Percentiles rank a stretch among this genome's conserved stretches.
These are phyloP conservation scores for Plantago ovata DNA, from an alignment of 257 asterid genomes.

Conservation along the genomic window DNA sequence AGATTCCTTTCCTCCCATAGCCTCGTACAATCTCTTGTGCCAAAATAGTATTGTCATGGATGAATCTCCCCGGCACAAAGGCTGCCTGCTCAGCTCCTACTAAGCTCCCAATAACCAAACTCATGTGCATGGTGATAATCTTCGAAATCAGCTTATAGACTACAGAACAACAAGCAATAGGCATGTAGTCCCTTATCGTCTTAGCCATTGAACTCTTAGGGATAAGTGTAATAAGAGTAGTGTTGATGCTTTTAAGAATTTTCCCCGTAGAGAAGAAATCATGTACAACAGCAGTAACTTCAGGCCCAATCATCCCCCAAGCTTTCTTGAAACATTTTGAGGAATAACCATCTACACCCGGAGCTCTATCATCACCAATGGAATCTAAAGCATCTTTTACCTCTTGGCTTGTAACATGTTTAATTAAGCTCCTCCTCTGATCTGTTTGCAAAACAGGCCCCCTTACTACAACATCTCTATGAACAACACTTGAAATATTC, in stretches of 20 bases:
- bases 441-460: background rate
- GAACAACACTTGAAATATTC: background rate
- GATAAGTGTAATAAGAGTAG: background rate
- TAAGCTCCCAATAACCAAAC: too few relatives aligned
- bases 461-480: background rate
- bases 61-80: background rate
- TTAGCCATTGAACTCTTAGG: background rate
- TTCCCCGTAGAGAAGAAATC: background rate
- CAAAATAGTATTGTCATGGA: background rate
- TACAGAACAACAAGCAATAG: background rate
- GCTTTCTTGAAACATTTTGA: background rate
- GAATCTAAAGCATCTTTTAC: background rate
- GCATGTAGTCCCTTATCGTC: background rate
- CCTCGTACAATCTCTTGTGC: background rate
- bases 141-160: too few relatives aligned
- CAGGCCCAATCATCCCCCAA: background rate
- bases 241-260: background rate
- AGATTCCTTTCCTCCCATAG: too few relatives aligned
- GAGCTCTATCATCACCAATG: background rate
- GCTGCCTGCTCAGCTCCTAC: too few relatives aligned
- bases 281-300: background rate
- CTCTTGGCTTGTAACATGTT: background rate
- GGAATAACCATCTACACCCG: background rate
- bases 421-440: too few relatives aligned
- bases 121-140: too few relatives aligned